A percentile compares a stretch with the other conserved stretches of the same genome.
These are phyloP conservation scores for Fusarium sp. DNA, from an alignment of 2,329 filamentous ascomycete species.

Conservation along the genomic window DNA sequence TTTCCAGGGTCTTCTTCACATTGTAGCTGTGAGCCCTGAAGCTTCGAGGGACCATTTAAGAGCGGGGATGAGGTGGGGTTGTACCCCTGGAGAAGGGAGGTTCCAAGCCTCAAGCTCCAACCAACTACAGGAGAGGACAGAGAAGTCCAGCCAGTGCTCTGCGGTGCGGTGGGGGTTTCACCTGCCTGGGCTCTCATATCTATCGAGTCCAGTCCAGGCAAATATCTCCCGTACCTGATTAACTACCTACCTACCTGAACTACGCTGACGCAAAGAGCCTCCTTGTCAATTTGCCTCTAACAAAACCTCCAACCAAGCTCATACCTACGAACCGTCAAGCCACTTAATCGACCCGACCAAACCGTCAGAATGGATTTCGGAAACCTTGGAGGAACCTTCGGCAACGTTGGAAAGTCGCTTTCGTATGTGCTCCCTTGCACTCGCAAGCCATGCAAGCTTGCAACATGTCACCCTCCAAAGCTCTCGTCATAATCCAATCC, in stretches of 20 bases:
- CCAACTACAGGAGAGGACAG: slow-evolving; percentile 11
- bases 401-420: slow-evolving; percentile 60
- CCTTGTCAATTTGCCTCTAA: slow-evolving; percentile 22
- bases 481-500: slow-evolving; percentile 15
- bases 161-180: not conserved
- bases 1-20: not conserved
- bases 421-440: slow-evolving; percentile 56
- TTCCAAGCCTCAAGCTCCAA: slow-evolving; percentile 34
- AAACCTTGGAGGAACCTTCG: slow-evolving; percentile 55
- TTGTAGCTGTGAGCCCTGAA: not conserved
- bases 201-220: not conserved
- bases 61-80: not conserved
- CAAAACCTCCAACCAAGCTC: slow-evolving; percentile 24
- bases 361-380: slow-evolving; percentile 67
- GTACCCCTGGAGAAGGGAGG: slow-evolving; percentile 43
- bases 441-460: slow-evolving; percentile 21
- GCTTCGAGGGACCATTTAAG: not conserved
- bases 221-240: not conserved
- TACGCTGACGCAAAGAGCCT: slow-evolving; percentile 42
- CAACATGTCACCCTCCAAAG: slow-evolving; percentile 2
- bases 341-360: slow-evolving; percentile 14
- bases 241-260: slow-evolving; percentile 31
- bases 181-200: slow-evolving; percentile 40
- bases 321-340: slow-evolving; percentile 7
- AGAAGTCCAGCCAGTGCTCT: not conserved